Base-by-base conservation (phyloP, 257 asterid species). In the Nemophila menziesii region DNA sequence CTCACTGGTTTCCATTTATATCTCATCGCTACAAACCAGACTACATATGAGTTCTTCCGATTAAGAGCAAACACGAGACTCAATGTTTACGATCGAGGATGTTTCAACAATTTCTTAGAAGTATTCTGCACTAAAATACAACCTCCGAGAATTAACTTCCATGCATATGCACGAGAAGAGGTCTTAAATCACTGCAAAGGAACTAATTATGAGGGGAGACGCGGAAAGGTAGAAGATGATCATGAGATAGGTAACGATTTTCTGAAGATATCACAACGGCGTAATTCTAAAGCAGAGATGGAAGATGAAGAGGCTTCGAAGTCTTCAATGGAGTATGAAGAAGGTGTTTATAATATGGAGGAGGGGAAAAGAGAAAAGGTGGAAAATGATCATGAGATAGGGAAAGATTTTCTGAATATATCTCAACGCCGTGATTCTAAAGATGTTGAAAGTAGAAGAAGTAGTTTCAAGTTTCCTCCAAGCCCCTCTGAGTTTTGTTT, bases 1-100 rank as follows among this genome's bases (percentile, higher is more conserved):
- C 90, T 80, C 48, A 84, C 92, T 8, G 70, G 78, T 19, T 84
- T 84, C 52, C 95, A 84, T 70, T 39, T 77, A 33, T 80, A 77
- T 55, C 75, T 77, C 45, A 70, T 77, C 11, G 43, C 76, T 56
- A 49, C 83, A 52, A 77, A 77, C 58, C 93, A 80, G 87, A 79
- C 92, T 4, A 79, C 87, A 4, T 79, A 76, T 11, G 94, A 82
- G 54, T 75, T 71, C 49, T 75, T 79, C 48, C 64, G 92, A 0
- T 53, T 49, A 12, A 66, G 67, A 62, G 54, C 57, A 12, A 59
- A 62, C 42, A 66, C 15, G 27, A 34, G 71, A 52, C 53, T 62
- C 52, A 62, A 57, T 23, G 74, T 62, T 3, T 55, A 71, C 22
- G 60, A 62, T 43, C 57, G 56, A 20, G 78, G 74, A 1, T 71